Conservation (phyloP, 768 basidiomycete species). For the Termitomyces sp. region DNA sequence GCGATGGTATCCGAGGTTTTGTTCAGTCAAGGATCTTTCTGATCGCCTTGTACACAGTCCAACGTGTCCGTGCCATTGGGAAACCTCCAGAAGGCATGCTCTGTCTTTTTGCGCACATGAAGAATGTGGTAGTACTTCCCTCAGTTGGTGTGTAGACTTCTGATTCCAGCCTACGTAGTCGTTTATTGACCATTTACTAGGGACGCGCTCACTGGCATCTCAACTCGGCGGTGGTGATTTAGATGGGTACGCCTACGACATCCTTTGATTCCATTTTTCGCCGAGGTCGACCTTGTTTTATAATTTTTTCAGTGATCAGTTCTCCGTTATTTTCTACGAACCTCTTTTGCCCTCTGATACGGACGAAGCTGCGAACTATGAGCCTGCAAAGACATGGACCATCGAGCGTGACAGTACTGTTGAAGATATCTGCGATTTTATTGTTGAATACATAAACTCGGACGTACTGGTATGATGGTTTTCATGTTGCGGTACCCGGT, state of each 20-base stretch:
- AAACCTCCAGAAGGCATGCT: constrained; percentile 55
- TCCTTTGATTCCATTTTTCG: not conserved
- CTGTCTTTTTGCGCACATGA: constrained; percentile 59
- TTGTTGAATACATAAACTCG: constrained; percentile 82
- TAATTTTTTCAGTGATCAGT: constrained; percentile 51
- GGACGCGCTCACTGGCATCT: constrained; percentile 62
- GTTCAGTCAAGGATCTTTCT: not conserved
- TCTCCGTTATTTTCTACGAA: constrained; percentile 56
- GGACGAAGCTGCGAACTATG: constrained; percentile 53
- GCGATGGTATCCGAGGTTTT: constrained; percentile 51
- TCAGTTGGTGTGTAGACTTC: constrained; percentile 44
- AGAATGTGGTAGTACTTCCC: constrained; percentile 73
- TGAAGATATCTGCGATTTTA: constrained; percentile 74
- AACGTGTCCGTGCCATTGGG: constrained; percentile 71
- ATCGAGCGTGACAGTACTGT: constrained; percentile 54
- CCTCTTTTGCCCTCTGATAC: constrained; percentile 53
- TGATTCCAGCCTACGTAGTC: not conserved
- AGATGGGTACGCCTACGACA: constrained; percentile 55
- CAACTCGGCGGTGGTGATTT: constrained; percentile 75
- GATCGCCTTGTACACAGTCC: constrained; percentile 40
- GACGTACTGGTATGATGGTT: constrained; percentile 62
- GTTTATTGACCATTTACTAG: constrained; percentile 29
- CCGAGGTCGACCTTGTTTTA: not conserved
- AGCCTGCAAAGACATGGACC: constrained; percentile 31
- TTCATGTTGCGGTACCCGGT: not conserved